Conservation (phyloP, 2,329 filamentous ascomycete species). For the Keithomyces neogunnii region DNA sequence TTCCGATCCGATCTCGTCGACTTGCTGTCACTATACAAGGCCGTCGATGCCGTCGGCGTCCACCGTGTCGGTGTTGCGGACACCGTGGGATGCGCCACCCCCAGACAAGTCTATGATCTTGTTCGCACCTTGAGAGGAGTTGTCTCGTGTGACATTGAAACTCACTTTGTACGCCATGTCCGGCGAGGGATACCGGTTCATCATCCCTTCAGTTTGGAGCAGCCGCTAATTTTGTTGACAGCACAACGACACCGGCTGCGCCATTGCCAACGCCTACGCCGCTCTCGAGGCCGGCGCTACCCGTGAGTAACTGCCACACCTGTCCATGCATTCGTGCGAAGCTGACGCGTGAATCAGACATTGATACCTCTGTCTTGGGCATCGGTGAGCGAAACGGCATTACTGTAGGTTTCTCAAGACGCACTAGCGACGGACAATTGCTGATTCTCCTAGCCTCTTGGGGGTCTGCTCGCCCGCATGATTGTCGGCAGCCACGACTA, state of each 20-base stretch:
- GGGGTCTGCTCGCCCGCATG: constrained; percentile 24
- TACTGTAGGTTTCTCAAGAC: neutral
- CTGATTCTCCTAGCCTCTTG: too few species aligned
- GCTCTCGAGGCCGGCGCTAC: constrained; percentile 81
- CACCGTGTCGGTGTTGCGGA: constrained; percentile 87
- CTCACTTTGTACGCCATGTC: constrained; percentile 48
- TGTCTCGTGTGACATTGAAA: constrained; percentile 64
- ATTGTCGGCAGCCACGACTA: constrained; percentile 11
- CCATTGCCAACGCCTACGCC: constrained; percentile 80
- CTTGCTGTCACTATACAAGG: constrained; percentile 69
- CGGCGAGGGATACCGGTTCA: too few species aligned
- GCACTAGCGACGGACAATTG: too few species aligned
- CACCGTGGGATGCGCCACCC: constrained; percentile 81
- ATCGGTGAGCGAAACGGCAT: constrained; percentile 10
- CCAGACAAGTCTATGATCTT: constrained; percentile 82
- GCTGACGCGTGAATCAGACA: neutral
- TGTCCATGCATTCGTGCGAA: too few species aligned
- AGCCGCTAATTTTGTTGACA: too few species aligned
- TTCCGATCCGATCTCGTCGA: constrained; percentile 74
- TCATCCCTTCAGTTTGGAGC: too few species aligned
- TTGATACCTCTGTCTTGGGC: constrained; percentile 7
- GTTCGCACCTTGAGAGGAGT: constrained; percentile 62
- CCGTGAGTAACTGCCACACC: constrained; percentile 17
- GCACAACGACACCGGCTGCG: constrained; percentile 86
- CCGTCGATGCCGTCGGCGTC: constrained; percentile 75